Conservation (phyloP, 106 monocot species). For the Triglochin maritima region DNA sequence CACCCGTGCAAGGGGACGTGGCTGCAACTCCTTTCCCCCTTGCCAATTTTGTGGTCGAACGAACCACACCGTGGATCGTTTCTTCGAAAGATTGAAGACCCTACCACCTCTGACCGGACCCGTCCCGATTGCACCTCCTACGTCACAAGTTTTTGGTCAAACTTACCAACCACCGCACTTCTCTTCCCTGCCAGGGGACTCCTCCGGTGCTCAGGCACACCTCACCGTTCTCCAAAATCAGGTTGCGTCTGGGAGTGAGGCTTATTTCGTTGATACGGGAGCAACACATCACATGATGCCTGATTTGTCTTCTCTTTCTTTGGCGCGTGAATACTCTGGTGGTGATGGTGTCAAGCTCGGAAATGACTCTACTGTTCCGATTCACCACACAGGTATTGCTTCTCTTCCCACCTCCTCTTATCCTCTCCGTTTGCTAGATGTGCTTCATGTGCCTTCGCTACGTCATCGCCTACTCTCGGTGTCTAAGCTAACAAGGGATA, state of each 20-base stretch:
- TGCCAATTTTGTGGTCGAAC: neutral
- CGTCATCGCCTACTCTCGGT: neutral
- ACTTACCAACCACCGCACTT: neutral
- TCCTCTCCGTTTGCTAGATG: neutral
- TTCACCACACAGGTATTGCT: no score
- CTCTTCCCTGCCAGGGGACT: neutral
- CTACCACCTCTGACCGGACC: neutral
- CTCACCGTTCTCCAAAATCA: neutral
- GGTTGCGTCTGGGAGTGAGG: no score
- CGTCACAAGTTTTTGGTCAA: neutral
- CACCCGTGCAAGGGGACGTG: neutral
- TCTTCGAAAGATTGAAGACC: neutral
- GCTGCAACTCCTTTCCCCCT: neutral
- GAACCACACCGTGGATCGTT: neutral
- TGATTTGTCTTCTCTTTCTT: neutral
- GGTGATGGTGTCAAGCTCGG: neutral
- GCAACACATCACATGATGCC: conserved; percentile 6
- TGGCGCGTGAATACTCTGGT: neutral
- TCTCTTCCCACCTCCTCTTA: no score
- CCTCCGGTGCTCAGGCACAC: neutral
- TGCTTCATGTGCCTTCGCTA: neutral
- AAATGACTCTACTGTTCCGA: neutral
- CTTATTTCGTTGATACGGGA: conserved; percentile 3
- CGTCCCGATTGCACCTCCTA: neutral
- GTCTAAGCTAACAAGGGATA: neutral